Evolutionary conservation across 768 basidiomycete genomes (phyloP).

Genomic region (Lactifluus echinatus): DNA sequence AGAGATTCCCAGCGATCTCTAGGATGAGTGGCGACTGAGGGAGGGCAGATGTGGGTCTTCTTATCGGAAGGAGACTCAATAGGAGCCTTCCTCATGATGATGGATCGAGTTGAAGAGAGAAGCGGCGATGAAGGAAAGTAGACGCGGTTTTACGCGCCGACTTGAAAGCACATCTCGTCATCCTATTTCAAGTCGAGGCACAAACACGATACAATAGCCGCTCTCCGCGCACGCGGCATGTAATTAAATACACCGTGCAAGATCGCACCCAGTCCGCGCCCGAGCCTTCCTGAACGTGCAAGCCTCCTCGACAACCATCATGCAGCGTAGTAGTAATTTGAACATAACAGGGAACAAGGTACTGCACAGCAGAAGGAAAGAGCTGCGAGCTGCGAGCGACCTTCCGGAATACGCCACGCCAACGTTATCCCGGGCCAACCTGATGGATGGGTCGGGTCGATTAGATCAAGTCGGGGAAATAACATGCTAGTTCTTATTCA

Average conservation of each 20-base stretch:
- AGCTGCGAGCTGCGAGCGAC: background rate
- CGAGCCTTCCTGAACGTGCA: background rate
- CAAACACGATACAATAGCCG: conserved; percentile 28
- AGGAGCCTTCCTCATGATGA: conserved; percentile 30
- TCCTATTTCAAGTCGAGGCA: conserved; percentile 26
- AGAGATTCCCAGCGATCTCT: conserved; percentile 79
- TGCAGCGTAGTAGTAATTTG: background rate
- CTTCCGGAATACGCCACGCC: conserved; percentile 16
- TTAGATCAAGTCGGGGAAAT: conserved; percentile 2
- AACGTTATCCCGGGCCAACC: conserved; percentile 80
- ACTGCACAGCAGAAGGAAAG: background rate
- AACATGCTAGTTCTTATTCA: conserved; percentile 26
- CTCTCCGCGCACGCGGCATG: conserved; percentile 10
- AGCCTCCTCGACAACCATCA: background rate
- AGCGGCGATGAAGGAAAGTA: conserved; percentile 17
- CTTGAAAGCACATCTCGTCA: conserved; percentile 23
- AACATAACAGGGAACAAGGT: background rate
- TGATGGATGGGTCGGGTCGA: conserved; percentile 25
- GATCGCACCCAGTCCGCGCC: background rate
- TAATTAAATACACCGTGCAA: background rate
- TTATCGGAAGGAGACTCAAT: conserved; percentile 31
- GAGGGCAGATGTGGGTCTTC: conserved; percentile 45
- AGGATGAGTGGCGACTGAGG: conserved; percentile 62
- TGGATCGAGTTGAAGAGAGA: conserved; percentile 14
- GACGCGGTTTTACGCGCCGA: conserved; percentile 23